Conservation (phyloP, 192 early-diverging fungal species). For the Cetraspora pellucida region DNA sequence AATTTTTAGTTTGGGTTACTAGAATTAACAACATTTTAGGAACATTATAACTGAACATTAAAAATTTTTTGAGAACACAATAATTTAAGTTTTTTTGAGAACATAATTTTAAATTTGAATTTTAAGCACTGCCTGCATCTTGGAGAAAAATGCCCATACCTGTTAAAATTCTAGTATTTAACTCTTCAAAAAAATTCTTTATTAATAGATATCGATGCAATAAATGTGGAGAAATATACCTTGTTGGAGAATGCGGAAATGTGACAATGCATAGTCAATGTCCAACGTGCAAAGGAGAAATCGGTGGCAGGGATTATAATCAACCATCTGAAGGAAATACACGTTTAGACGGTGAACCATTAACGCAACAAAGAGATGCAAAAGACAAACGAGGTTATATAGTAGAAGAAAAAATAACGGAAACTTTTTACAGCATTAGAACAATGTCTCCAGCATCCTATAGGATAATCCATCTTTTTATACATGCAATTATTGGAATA, state of each 20-base stretch:
- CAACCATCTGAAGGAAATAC: neutral
- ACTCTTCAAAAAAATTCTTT: neutral
- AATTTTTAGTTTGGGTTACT: too few species aligned
- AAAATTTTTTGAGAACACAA: too few species aligned
- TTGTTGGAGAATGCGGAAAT: conserved; percentile 31
- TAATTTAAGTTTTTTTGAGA: too few species aligned
- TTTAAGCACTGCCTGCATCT: too few species aligned
- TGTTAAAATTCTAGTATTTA: neutral
- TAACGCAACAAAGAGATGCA: neutral
- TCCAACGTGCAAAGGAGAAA: conserved; percentile 11
- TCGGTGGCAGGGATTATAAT: neutral
- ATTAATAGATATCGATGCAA: conserved; percentile 33
- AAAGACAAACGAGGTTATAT: conserved; percentile 28
- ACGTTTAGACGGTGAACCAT: conserved; percentile 3
- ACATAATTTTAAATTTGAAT: too few species aligned
- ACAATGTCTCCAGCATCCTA: conserved; percentile 31
- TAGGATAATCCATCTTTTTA: conserved; percentile 34
- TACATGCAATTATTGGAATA: conserved; percentile 34
- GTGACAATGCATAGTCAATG: neutral
- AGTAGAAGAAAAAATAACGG: neutral
- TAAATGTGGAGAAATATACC: conserved; percentile 27
- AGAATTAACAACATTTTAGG: too few species aligned
- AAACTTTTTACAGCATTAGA: conserved; percentile 6
- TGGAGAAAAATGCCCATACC: too few species aligned
- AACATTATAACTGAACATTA: too few species aligned